Evolutionary conservation across 2,329 filamentous ascomycete genomes (phyloP).

Genomic region (Beauveria medogensis): DNA sequence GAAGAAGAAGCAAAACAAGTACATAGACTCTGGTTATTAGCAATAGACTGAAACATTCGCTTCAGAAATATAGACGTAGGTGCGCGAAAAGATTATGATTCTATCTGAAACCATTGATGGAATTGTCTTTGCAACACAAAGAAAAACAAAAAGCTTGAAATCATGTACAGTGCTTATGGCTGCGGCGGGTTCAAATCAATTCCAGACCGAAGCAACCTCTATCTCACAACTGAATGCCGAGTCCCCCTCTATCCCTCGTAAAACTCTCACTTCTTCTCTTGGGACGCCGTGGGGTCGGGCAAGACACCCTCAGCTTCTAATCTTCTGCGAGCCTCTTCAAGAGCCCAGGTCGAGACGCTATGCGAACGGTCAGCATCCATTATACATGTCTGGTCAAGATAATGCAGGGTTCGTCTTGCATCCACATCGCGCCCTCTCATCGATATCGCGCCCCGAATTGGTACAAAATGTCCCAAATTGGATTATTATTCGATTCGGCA

Average conservation of each 20-base stretch:
- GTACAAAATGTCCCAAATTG: background rate
- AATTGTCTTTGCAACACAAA: conserved; percentile 18
- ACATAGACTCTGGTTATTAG: conserved; percentile 4
- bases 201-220: conserved; percentile 2
- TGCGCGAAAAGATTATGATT: conserved; percentile 9
- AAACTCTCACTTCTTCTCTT: conserved; percentile 45
- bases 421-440: background rate
- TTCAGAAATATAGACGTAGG: background rate
- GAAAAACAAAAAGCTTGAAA: conserved; percentile 21
- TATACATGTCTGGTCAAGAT: conserved; percentile 16
- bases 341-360: conserved; percentile 98
- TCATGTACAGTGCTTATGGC: conserved; percentile 22
- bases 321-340: conserved; percentile 90
- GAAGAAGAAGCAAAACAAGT: background rate
- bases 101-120: conserved; percentile 23
- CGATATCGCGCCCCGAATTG: background rate
- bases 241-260: background rate
- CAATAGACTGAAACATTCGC: background rate
- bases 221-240: conserved; percentile 8
- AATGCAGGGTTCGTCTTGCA: conserved; percentile 14
- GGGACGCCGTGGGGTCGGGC: conserved; percentile 56
- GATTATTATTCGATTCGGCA: background rate
- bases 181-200: conserved; percentile 11
- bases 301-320: conserved; percentile 94
- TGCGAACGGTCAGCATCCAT: conserved; percentile 20